Evolutionary conservation across 495 filamentous ascomycete species (phyloP).

Genomic region (Hypoxylon lienhwacheense): DNA sequence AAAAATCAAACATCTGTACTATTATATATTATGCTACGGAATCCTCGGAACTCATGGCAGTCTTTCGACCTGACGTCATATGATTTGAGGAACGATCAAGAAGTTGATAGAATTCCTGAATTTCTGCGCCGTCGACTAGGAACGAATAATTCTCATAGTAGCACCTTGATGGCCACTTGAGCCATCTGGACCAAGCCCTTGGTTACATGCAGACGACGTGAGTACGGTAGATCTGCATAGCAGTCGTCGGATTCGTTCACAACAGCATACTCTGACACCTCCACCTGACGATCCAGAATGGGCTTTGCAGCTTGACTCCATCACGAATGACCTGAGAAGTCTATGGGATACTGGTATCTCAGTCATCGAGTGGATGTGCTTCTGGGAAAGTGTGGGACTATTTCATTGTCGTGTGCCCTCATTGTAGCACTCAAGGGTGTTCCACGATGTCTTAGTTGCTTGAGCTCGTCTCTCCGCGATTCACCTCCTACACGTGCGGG

Average conservation of each 20-base stretch:
- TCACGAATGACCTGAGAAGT: slow-evolving; percentile 28
- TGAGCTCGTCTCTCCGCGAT: slow-evolving; percentile 27
- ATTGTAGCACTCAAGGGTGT: slow-evolving; percentile 18
- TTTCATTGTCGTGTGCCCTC: slow-evolving; percentile 20
- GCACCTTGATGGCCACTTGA: slow-evolving; percentile 21
- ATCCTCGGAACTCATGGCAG: slow-evolving; percentile 4
- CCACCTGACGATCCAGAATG: slow-evolving; percentile 16
- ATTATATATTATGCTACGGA: slow-evolving; percentile 10
- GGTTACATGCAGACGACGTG: slow-evolving; percentile 1
- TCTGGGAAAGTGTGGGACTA: slow-evolving; percentile 19
- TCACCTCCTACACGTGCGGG: slow-evolving; percentile 37
- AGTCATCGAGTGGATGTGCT: slow-evolving; percentile 5
- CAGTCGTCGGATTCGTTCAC: slow-evolving; percentile 1
- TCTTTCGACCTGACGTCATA: slow-evolving; percentile 29
- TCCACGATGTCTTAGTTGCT: slow-evolving; percentile 28
- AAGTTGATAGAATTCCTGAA: slow-evolving; percentile 4
- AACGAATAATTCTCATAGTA: no score
- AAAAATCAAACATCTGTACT: no score
- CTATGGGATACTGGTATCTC: background rate
- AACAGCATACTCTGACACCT: background rate
- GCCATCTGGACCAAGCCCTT: slow-evolving; percentile 12
- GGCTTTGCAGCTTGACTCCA: slow-evolving; percentile 20
- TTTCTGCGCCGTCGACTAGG: background rate
- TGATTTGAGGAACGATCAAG: slow-evolving; percentile 2
- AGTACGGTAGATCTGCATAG: slow-evolving; percentile 12